Evolutionary conservation across 2,329 filamentous ascomycete genomes (phyloP).

Genomic region (Scleromitrula shiraiana): DNA sequence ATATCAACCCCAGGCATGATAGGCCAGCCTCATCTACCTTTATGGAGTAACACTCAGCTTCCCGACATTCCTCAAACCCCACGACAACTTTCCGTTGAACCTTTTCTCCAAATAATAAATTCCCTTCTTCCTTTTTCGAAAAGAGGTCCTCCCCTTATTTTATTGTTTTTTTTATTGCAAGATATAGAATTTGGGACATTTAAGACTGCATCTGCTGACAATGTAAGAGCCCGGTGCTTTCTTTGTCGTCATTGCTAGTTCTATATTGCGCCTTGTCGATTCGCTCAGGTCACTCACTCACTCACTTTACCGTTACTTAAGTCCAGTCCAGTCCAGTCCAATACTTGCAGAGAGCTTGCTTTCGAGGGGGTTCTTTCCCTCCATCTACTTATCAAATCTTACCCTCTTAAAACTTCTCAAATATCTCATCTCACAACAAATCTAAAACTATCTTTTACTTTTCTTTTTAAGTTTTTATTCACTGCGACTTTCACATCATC

Average conservation of each 20-base stretch:
- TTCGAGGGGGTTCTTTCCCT: slow-evolving; percentile 1
- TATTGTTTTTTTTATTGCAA: background rate
- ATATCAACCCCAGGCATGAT: background rate
- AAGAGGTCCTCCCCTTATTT: background rate
- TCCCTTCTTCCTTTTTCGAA: background rate
- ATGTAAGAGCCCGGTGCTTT: slow-evolving; percentile 26
- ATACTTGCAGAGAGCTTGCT: no score
- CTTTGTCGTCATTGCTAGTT: slow-evolving; percentile 14
- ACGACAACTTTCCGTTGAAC: slow-evolving; percentile 5
- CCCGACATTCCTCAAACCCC: slow-evolving; percentile 8
- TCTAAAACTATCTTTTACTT: background rate
- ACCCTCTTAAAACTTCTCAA: background rate
- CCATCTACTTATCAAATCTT: slow-evolving; percentile 7
- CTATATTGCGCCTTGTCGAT: slow-evolving; percentile 3
- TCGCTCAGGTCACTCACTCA: background rate
- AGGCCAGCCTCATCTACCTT: slow-evolving; percentile 6
- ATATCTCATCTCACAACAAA: background rate
- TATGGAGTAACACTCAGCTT: background rate
- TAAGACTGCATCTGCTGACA: slow-evolving; percentile 12
- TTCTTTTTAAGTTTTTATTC: background rate
- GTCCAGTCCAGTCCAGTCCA: no score
- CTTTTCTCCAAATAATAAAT: background rate
- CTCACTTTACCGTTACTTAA: slow-evolving; percentile 10
- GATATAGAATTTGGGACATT: no score
- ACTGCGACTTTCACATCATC: background rate